Base-by-base conservation (phyloP, 495 filamentous ascomycete species). In the Hyphodiscus hymeniophilus region DNA sequence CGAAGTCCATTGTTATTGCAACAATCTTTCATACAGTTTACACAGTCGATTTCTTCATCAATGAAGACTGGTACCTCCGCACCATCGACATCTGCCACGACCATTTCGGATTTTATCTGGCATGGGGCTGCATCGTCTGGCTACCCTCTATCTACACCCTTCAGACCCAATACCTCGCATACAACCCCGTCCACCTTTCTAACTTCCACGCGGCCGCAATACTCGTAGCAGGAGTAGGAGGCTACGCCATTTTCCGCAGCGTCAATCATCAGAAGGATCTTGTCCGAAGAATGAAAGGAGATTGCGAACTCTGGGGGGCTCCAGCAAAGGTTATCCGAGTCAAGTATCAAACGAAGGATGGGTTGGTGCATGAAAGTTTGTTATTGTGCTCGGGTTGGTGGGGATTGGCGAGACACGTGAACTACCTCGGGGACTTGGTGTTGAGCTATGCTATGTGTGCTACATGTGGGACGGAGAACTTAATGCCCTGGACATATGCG, bases 11-110 rank as follows among this genome's bases (percentile, higher is more conserved):
- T 36, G 36, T 71, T 2, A 54, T 75, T 26, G 62, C 73, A 11
- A 60, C 65, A 26, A 54, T 69, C 28, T 64, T 74, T 17, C 71
- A 73, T 45, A 57, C 58, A 5, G 54, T 71, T 38, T 73, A 73
- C 42, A 65, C 71, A 2, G 60, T 70, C 3, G 72, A 75, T 51
- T 75, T 75, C 56, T 74, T 73, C 60, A 55, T 66, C 51, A 70
- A 74, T 33, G 72, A 75, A 54, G 63, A 65, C 38, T 72, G 70
- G 69, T 74, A 75, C 40, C 66, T 74, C 23, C 56, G 65, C 26
- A 75, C 71, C 7, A 71, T 75, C 30, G 72, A 75, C 47, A 75
- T 75, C 30, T 61, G 57, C 17, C 70, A 73, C 38, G 72, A 75
- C 39, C 71, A 74, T 51, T 75, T 72, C 48, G 72, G 72, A 2